phyloP scores from a whole-genome alignment of 345 rosid genomes.

The Lepidium aucheri region DNA sequence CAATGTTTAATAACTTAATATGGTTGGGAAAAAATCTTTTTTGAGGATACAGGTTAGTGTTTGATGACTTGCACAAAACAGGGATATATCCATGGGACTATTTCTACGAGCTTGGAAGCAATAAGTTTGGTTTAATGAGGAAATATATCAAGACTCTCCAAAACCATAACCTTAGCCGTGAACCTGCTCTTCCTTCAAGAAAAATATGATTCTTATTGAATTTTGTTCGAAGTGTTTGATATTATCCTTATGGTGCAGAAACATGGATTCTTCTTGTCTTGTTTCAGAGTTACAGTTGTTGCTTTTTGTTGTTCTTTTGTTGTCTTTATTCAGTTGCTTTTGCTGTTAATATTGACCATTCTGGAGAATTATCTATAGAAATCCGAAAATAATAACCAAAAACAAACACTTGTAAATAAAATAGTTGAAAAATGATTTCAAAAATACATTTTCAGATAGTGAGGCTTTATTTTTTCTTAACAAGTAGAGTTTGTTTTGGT shows the following conservation, averaged over 20 bases:
- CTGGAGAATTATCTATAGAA: neutral
- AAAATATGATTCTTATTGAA: conserved; percentile 23
- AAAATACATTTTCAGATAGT: too few species aligned
- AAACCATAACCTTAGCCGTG: conserved; percentile 84
- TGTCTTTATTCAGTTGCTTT: neutral
- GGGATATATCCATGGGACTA: conserved; percentile 95
- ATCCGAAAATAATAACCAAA: neutral
- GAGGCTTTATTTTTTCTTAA: too few species aligned
- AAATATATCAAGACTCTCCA: conserved; percentile 61
- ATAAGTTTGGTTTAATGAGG: conserved; percentile 78
- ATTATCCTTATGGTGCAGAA: neutral
- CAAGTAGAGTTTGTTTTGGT: too few species aligned
- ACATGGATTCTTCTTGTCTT: neutral
- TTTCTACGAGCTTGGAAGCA: conserved; percentile 70
- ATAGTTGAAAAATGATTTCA: too few species aligned
- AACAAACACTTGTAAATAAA: neutral
- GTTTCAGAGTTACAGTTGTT: neutral
- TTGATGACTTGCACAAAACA: conserved; percentile 91
- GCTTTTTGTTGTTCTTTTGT: neutral
- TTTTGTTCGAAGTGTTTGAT: neutral
- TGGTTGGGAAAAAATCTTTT: neutral
- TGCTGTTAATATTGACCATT: neutral
- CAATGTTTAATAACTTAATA: neutral
- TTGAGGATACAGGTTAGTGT: conserved; percentile 51
- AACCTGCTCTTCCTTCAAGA: conserved; percentile 51